Conservation (phyloP, 1,284 basidiomycete genomes). For the Cryptococcus jaspeensis region DNA sequence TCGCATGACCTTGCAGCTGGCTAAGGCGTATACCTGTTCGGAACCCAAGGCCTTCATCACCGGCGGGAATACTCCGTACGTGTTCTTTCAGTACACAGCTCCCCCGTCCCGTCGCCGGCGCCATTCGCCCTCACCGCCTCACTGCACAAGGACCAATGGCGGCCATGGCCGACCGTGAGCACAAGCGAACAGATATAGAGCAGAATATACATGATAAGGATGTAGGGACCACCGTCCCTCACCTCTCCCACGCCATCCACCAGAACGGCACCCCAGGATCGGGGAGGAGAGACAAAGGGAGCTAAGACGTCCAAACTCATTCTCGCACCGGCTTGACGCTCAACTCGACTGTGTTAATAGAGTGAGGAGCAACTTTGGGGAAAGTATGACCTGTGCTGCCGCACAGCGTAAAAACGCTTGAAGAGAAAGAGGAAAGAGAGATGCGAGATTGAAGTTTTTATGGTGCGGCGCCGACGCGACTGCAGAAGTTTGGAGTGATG, state of each 20-base stretch:
- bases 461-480: background rate
- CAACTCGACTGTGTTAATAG: slow-evolving; percentile 23
- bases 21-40: too few relatives aligned
- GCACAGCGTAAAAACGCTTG: slow-evolving; percentile 16
- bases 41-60: too few relatives aligned
- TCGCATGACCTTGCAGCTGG: too few relatives aligned
- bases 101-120: too few relatives aligned
- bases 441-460: slow-evolving; percentile 1
- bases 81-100: too few relatives aligned
- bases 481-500: background rate
- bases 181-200: background rate
- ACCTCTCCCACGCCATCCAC: slow-evolving; percentile 16
- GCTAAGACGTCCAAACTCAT: slow-evolving; percentile 30
- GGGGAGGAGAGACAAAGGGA: slow-evolving; percentile 21
- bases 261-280: slow-evolving; percentile 8
- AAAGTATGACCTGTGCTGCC: slow-evolving; percentile 23
- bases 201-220: slow-evolving; percentile 4
- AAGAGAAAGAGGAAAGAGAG: slow-evolving; percentile 7
- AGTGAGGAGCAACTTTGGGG: slow-evolving; percentile 41
- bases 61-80: too few relatives aligned
- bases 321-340: slow-evolving; percentile 45
- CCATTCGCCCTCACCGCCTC: too few relatives aligned
- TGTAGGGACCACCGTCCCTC: slow-evolving; percentile 44
- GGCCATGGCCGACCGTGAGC: too few relatives aligned
- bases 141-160: too few relatives aligned